Conservation (phyloP, 1,284 basidiomycete species). For the Megacollybia platyphylla region DNA sequence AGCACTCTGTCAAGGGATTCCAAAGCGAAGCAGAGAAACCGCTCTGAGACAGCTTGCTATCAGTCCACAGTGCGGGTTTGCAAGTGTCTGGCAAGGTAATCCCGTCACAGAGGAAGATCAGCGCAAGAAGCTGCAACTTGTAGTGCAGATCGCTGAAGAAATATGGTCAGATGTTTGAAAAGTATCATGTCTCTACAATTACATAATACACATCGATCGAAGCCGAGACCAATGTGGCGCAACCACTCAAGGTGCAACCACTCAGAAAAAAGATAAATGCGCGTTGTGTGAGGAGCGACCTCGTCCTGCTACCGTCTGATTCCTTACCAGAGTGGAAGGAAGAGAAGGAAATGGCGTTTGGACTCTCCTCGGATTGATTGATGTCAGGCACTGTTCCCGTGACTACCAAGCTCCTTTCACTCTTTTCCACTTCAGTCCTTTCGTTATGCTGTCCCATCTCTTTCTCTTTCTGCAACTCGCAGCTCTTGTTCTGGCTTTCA, state of each 20-base stretch:
- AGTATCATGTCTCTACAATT: slow-evolving; percentile 1
- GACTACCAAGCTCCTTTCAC: no score
- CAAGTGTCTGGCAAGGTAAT: slow-evolving; percentile 57
- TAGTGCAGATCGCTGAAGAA: slow-evolving; percentile 36
- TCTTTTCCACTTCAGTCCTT: not conserved
- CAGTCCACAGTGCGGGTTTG: slow-evolving; percentile 69
- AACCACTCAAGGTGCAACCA: no score
- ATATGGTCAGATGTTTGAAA: slow-evolving; percentile 21
- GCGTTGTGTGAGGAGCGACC: no score
- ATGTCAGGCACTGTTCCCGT: no score
- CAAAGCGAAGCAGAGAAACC: slow-evolving; percentile 36
- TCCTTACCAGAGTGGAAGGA: no score
- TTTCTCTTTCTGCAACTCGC: not conserved
- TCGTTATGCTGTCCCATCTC: not conserved
- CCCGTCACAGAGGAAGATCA: slow-evolving; percentile 41
- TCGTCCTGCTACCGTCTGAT: no score
- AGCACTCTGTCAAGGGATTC: slow-evolving; percentile 36
- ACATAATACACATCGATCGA: no score
- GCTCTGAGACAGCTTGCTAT: slow-evolving; percentile 56
- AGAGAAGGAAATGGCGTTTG: no score
- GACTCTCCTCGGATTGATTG: no score
- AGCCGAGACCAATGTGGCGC: no score
- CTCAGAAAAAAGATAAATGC: no score
- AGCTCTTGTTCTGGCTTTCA: not conserved
- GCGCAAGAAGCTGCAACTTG: slow-evolving; percentile 37